phyloP scores from a whole-genome alignment of 1,139 yeast species.

The Hyphopichia khmerensis region DNA sequence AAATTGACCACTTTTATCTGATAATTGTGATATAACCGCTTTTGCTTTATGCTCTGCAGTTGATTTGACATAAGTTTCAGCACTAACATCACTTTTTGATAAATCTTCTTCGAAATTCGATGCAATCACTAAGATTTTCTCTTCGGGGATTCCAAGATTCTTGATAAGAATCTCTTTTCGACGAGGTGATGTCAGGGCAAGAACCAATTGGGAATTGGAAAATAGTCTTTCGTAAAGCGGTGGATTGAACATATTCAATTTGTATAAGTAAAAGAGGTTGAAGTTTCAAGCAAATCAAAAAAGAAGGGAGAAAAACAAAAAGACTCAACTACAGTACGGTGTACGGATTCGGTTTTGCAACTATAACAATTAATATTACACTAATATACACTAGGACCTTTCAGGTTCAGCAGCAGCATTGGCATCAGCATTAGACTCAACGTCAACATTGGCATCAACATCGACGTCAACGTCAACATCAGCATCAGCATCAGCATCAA shows the following conservation, averaged over 20 bases:
- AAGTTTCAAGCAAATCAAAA: too few relatives aligned
- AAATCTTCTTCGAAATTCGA: constrained; percentile 76
- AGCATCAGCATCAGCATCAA: neutral
- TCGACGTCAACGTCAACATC: too few relatives aligned
- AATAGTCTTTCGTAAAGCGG: constrained; percentile 27
- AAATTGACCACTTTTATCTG: constrained; percentile 8
- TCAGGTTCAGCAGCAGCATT: too few relatives aligned
- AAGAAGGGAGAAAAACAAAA: too few relatives aligned
- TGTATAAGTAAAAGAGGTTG: neutral
- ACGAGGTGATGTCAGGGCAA: constrained; percentile 87
- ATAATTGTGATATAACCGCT: constrained; percentile 52
- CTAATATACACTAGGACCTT: neutral
- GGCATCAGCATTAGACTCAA: too few relatives aligned
- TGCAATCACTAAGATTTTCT: constrained; percentile 36
- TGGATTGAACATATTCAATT: constrained; percentile 13
- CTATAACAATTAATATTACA: neutral
- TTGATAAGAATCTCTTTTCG: constrained; percentile 61
- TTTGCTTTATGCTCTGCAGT: constrained; percentile 65
- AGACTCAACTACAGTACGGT: too few relatives aligned
- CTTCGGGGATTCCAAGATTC: constrained; percentile 59
- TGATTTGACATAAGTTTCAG: constrained; percentile 62
- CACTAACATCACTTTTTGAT: constrained; percentile 48
- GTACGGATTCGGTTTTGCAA: too few relatives aligned
- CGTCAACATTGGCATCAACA: too few relatives aligned
- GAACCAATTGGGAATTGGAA: constrained; percentile 39